Base-by-base conservation (phyloP, 345 rosid species). In the Arabidopsis arenosa region DNA sequence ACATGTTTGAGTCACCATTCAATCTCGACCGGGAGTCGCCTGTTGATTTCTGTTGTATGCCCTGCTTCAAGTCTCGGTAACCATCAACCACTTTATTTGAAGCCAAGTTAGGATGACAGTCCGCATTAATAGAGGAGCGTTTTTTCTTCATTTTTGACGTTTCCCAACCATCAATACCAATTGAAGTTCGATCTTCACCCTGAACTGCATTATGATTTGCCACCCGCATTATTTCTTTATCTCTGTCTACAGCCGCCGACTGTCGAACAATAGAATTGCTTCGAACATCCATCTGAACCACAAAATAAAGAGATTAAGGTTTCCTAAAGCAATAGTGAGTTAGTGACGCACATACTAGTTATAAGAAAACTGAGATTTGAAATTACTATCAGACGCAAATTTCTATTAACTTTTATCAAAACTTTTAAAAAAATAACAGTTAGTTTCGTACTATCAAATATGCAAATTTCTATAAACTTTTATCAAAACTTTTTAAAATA, bases 81-180 rank as follows among this genome's bases (percentile, higher is more conserved):
- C 90, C 88, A 79, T 92, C 91, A 11, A 68, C 63, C 37, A 84
- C 75, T 85, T 89, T 92, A 78, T 86, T 40, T 39, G 89, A 85
- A 41, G 77, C 74, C 76, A 75, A 69, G 79, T 72, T 85, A 36
- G 89, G 78, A 70, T 92, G 81, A 67, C 69, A 79, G 68, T 89
- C 98, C 2, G 82, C 81, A 84, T 85, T 92, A 81, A 92, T 92
- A 63, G 86, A 91, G 71, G 97, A 89, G 33, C 97, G 96, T 74
- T 89, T 95, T 84, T 90, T 92, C 85, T 88, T 95, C 90, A 88
- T 80, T 84, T 87, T 95, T 62, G 94, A 68, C 83, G 89, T 95
- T 78, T 92, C 98, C 97, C 98, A 95, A 56, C 94, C 94, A 63
- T 95, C 99, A 79, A 84, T 84, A 30, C 89, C 85, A 73, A 85